These are phyloP conservation scores for Taphrina wiesneri DNA, from an alignment of 1,139 yeast species.

Conservation along the genomic window DNA sequence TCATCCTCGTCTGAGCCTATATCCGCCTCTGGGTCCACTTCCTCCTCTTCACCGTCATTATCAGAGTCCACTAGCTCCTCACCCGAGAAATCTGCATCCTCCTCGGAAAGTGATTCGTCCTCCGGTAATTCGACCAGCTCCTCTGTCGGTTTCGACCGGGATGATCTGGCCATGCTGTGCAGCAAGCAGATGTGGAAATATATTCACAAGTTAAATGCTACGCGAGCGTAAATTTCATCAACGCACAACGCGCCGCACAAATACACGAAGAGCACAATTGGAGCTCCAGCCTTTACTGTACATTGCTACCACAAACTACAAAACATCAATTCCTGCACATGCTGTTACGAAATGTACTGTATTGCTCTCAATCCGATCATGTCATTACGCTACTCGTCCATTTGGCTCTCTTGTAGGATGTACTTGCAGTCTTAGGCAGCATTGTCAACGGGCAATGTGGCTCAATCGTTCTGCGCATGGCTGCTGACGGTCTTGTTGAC, in stretches of 20 bases:
- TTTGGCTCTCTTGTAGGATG: neutral
- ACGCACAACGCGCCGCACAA: neutral
- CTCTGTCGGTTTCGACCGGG: conserved; percentile 31
- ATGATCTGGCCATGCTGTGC: conserved; percentile 18
- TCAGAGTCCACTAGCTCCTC: conserved; percentile 8
- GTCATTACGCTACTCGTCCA: too few relatives aligned
- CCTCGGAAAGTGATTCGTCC: conserved; percentile 14
- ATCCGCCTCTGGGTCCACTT: conserved; percentile 1
- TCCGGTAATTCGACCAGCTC: conserved; percentile 30
- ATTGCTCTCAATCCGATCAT: too few relatives aligned
- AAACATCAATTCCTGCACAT: too few relatives aligned
- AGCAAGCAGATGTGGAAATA: neutral
- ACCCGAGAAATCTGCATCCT: conserved; percentile 25
- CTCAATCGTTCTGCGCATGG: neutral
- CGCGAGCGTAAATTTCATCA: conserved; percentile 2
- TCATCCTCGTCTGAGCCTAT: conserved; percentile 9
- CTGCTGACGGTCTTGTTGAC: neutral
- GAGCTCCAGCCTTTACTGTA: neutral
- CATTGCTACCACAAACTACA: neutral
- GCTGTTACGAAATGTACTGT: too few relatives aligned
- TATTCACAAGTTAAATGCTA: too few relatives aligned
- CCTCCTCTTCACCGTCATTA: conserved; percentile 11
- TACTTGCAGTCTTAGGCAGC: neutral
- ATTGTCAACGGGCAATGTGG: neutral
- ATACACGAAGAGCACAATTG: neutral